Evolutionary conservation across 116 monocot species (phyloP).

Genomic region (Cymodocea nodosa): DNA sequence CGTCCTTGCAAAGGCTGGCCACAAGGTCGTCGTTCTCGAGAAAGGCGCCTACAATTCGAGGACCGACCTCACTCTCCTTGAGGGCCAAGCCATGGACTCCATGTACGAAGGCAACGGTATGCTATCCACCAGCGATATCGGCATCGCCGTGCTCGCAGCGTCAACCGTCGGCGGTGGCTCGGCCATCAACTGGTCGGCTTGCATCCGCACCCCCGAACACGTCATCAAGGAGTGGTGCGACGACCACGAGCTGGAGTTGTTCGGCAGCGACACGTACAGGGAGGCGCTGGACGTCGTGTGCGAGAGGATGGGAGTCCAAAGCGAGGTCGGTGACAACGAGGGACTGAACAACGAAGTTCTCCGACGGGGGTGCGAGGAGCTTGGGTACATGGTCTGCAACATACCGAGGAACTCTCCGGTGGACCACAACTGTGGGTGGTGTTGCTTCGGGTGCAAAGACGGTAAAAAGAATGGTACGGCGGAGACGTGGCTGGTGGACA

Average conservation of each 20-base stretch:
- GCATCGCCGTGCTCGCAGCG: conserved; percentile 33
- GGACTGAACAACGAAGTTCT: conserved; percentile 32
- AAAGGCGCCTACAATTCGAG: conserved; percentile 38
- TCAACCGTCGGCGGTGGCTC: conserved; percentile 56
- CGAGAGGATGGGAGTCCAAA: conserved; percentile 44
- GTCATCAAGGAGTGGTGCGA: conserved; percentile 37
- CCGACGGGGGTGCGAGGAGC: conserved; percentile 35
- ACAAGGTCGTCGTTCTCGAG: conserved; percentile 61
- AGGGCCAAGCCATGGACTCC: conserved; percentile 27
- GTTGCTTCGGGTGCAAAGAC: conserved; percentile 55
- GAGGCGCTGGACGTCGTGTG: conserved; percentile 44
- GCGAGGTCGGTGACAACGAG: conserved; percentile 18
- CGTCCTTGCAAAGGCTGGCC: conserved; percentile 40
- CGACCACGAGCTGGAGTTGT: conserved; percentile 32
- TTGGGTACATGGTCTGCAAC: conserved; percentile 37
- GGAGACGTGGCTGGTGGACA: conserved; percentile 68
- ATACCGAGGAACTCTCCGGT: conserved; percentile 38
- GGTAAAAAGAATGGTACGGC: conserved; percentile 40
- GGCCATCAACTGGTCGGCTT: conserved; percentile 53
- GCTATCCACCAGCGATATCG: conserved; percentile 26
- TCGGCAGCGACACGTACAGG: conserved; percentile 38
- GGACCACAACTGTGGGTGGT: conserved; percentile 75
- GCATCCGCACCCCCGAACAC: conserved; percentile 43
- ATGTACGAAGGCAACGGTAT: conserved; percentile 56
- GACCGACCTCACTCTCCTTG: conserved; percentile 31